These are phyloP conservation scores for Cinnamomum micranthum DNA, from an alignment of 164 flowering plant genomes.

Conservation along the genomic window DNA sequence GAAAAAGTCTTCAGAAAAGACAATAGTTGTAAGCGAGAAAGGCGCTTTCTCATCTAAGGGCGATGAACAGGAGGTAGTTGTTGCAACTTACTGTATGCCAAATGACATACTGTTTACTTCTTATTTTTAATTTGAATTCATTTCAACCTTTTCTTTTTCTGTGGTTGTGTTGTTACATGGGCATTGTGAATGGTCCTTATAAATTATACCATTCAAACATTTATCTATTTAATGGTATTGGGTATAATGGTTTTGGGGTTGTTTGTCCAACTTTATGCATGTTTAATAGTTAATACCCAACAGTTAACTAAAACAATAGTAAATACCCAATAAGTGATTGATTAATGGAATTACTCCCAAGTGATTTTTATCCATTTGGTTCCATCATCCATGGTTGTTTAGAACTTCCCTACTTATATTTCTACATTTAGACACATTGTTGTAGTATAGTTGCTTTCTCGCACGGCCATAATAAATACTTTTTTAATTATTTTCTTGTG, in stretches of 20 bases:
- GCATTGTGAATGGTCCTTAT: too few species aligned
- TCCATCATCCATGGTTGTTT: not conserved
- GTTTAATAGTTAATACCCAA: not conserved
- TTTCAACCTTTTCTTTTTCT: too few species aligned
- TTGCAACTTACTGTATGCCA: not conserved
- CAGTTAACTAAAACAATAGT: too few species aligned
- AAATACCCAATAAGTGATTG: not conserved
- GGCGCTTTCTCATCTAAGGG: slow-evolving; percentile 20
- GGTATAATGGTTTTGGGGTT: not conserved
- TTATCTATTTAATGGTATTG: not conserved
- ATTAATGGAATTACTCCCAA: not conserved
- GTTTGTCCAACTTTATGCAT: not conserved
- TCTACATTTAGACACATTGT: not conserved
- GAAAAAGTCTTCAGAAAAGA: slow-evolving; percentile 66
- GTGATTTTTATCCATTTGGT: too few species aligned
- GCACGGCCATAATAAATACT: too few species aligned
- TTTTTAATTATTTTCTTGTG: not conserved
- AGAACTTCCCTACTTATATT: not conserved
- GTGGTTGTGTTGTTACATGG: too few species aligned
- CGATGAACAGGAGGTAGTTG: slow-evolving; percentile 42
- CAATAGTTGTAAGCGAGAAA: slow-evolving; percentile 39
- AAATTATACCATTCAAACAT: too few species aligned
- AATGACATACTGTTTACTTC: not conserved
- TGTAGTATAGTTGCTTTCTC: not conserved
- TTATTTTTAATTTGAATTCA: too few species aligned